Percentiles rank a stretch among this genome's conserved stretches.
Evolutionary conservation across 352 stramenopile genomes (phyloP).

Genomic region (Globisporangium alternatum): DNA sequence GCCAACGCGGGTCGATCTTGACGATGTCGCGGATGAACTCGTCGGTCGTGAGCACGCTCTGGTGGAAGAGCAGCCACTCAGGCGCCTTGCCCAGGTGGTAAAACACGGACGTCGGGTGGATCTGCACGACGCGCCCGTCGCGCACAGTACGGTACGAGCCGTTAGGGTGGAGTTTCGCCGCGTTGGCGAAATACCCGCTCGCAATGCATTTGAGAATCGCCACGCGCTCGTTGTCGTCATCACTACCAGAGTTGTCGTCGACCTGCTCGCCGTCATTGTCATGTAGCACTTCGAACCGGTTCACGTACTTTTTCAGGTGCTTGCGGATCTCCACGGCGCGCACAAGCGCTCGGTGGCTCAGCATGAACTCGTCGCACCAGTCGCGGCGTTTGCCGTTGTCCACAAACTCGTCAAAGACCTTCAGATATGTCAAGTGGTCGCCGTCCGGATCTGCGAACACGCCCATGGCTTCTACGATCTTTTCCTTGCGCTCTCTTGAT

Average conservation of each 20-base stretch:
- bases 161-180: conserved; percentile 93
- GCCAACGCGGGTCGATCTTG: conserved; percentile 73
- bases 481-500: conserved; percentile 64
- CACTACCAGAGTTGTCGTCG: conserved; percentile 7
- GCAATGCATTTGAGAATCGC: conserved; percentile 63
- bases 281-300: conserved; percentile 38
- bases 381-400: conserved; percentile 54
- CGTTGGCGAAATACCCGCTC: conserved; percentile 94
- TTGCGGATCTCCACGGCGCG: conserved; percentile 65
- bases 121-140: conserved; percentile 62
- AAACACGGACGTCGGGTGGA: conserved; percentile 76
- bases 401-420: conserved; percentile 71
- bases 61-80: conserved; percentile 98
- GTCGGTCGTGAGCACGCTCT: conserved; percentile 97
- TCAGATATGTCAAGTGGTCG: conserved; percentile 68
- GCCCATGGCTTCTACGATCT: conserved; percentile 64
- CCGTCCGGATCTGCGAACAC: conserved; percentile 64
- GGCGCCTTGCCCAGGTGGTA: conserved; percentile 81
- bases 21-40: conserved; percentile 88
- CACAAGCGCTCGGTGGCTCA: conserved; percentile 53
- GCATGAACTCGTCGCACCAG: conserved; percentile 77
- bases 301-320: conserved; percentile 66
- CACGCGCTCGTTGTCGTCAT: conserved; percentile 22
- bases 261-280: conserved; percentile 3
- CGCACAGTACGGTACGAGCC: conserved; percentile 63